Evolutionary conservation across 305 asterid species (phyloP).

Genomic region (Fraxinus angustifolia): DNA sequence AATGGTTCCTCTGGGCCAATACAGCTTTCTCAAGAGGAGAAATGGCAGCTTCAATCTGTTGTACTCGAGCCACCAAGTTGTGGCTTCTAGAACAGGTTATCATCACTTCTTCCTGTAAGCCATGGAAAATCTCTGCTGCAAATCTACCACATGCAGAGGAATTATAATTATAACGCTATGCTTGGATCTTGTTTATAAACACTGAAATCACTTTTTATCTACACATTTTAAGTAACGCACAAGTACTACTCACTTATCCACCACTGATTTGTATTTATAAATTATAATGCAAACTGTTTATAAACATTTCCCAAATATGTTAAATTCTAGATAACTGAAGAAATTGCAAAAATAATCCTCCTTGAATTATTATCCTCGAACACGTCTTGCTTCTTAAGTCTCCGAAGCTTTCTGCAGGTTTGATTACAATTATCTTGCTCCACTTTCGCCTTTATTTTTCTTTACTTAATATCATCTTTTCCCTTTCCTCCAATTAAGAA

Average conservation of each 20-base stretch:
- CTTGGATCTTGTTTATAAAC: background rate
- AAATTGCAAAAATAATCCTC: constrained; percentile 2
- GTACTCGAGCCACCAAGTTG: constrained; percentile 73
- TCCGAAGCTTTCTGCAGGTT: background rate
- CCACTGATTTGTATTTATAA: background rate
- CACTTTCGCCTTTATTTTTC: background rate
- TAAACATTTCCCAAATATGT: background rate
- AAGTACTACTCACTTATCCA: background rate
- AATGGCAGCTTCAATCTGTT: constrained; percentile 72
- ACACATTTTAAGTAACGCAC: background rate
- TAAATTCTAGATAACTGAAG: constrained; percentile 16
- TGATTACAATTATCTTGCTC: background rate
- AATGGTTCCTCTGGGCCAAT: constrained; percentile 78
- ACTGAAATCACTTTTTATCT: background rate
- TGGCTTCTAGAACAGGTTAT: constrained; percentile 80
- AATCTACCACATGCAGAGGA: constrained; percentile 54
- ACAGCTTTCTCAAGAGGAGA: constrained; percentile 86
- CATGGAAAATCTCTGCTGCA: constrained; percentile 94
- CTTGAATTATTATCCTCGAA: background rate
- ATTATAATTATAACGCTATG: background rate
- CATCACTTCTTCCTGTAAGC: constrained; percentile 83
- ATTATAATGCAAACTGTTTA: background rate
- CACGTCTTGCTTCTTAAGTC: background rate
- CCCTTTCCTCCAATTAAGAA: background rate
- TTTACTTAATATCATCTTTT: background rate